Evolutionary conservation across 1,284 basidiomycete genomes (phyloP).

Genomic region (Rhodotorula sp.): DNA sequence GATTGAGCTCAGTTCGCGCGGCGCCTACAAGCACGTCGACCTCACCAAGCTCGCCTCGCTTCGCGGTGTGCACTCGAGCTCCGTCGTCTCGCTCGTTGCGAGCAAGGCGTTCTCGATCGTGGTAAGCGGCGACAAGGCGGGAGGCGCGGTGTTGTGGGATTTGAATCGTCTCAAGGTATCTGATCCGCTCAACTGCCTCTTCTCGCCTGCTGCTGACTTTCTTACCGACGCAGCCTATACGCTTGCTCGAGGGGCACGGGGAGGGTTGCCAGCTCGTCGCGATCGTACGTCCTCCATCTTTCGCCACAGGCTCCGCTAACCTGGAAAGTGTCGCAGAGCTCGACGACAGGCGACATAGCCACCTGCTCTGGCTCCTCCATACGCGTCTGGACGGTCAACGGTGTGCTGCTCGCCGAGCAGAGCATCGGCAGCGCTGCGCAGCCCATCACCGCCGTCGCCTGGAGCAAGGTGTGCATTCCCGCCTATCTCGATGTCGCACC

Average conservation of each 20-base stretch:
- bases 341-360: slow-evolving; percentile 66
- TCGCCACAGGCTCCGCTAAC: not conserved
- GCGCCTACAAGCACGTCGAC: slow-evolving; percentile 48
- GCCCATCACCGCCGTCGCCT: slow-evolving; percentile 18
- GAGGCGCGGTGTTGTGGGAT: slow-evolving; percentile 84
- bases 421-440: slow-evolving; percentile 8
- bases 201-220: slow-evolving; percentile 62
- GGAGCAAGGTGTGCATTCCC: slow-evolving; percentile 4
- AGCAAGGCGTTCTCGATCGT: slow-evolving; percentile 80
- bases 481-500: too few relatives aligned
- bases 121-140: slow-evolving; percentile 51
- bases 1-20: slow-evolving; percentile 49
- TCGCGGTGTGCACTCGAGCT: slow-evolving; percentile 66
- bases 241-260: slow-evolving; percentile 53
- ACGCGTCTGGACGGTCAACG: slow-evolving; percentile 80
- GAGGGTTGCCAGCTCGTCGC: slow-evolving; percentile 68
- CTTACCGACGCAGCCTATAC: not conserved
- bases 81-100: slow-evolving; percentile 69
- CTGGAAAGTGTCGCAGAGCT: slow-evolving; percentile 52
- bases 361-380: slow-evolving; percentile 70
- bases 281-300: slow-evolving; percentile 68
- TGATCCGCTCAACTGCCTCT: slow-evolving; percentile 62
- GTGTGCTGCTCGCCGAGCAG: slow-evolving; percentile 38
- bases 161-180: slow-evolving; percentile 61
- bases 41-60: slow-evolving; percentile 66